phyloP scores from a whole-genome alignment of 1,284 basidiomycete genomes.

The Tilletia setariae region DNA sequence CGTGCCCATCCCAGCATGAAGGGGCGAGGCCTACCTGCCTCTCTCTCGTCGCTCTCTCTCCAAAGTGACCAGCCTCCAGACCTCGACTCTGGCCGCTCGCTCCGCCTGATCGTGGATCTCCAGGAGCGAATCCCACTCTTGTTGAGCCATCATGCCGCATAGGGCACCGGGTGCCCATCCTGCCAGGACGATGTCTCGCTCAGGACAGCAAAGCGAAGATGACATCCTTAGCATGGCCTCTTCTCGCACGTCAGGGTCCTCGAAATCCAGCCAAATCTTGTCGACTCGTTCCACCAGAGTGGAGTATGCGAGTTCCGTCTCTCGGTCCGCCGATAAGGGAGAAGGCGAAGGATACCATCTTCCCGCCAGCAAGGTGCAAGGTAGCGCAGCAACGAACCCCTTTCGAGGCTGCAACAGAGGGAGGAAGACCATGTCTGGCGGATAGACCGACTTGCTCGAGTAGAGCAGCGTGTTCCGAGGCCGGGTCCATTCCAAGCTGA shows the following conservation, averaged over 20 bases:
- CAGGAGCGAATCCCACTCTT: not conserved
- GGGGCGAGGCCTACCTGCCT: not conserved
- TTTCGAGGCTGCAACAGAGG: not conserved
- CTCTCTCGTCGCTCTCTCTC: not conserved
- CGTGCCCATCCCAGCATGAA: too few species aligned
- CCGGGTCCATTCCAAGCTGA: not conserved
- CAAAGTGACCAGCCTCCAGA: not conserved
- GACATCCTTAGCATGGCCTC: too few species aligned
- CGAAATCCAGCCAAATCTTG: too few species aligned
- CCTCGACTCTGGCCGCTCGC: not conserved
- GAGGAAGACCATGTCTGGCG: conserved; percentile 5
- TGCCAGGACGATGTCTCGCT: not conserved
- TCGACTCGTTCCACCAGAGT: not conserved
- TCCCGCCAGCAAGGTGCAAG: not conserved
- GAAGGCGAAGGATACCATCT: not conserved
- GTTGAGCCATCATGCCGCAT: not conserved
- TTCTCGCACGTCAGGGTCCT: too few species aligned
- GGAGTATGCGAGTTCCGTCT: not conserved
- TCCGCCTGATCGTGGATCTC: not conserved
- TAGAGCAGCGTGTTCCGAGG: not conserved
- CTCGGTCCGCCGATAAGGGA: not conserved
- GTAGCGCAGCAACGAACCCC: not conserved
- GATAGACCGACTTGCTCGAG: not conserved
- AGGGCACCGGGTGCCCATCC: not conserved
- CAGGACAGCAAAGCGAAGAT: not conserved